Conservation (phyloP, 306 rosid species). For the Quercus gilva region DNA sequence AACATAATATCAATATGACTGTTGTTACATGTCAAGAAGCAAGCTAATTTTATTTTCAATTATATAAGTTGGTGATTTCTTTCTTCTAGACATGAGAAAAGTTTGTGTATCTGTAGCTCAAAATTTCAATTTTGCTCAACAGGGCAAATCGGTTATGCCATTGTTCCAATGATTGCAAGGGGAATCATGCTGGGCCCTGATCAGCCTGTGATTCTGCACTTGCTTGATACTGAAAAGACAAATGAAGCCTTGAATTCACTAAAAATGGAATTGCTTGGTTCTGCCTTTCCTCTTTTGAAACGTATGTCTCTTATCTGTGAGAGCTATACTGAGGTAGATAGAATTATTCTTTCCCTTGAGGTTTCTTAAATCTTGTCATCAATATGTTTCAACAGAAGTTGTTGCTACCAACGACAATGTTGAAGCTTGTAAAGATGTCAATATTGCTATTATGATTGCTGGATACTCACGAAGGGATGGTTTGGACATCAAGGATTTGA, state of each 20-base stretch:
- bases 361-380: not conserved
- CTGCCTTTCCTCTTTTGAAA: slow-evolving; percentile 71
- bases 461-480: slow-evolving; percentile 78
- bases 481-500: slow-evolving; percentile 76
- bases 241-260: slow-evolving; percentile 62
- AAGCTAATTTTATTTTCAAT: not conserved
- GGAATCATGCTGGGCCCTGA: slow-evolving; percentile 69
- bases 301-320: slow-evolving; percentile 6
- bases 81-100: not conserved
- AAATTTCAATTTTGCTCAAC: slow-evolving; percentile 15
- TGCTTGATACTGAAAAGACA: slow-evolving; percentile 68
- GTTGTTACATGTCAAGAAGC: not conserved
- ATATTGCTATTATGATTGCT: slow-evolving; percentile 73
- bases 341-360: not conserved
- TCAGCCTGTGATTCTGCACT: slow-evolving; percentile 70
- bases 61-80: not conserved
- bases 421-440: slow-evolving; percentile 69
- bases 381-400: slow-evolving; percentile 37
- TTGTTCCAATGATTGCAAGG: slow-evolving; percentile 81
- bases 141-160: slow-evolving; percentile 88
- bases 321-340: not conserved
- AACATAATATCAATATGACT: not conserved
- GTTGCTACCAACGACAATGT: slow-evolving; percentile 68
- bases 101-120: not conserved
- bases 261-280: slow-evolving; percentile 68